Conservation (phyloP, 2,329 filamentous ascomycete species). For the Helicocarpus griseus region DNA sequence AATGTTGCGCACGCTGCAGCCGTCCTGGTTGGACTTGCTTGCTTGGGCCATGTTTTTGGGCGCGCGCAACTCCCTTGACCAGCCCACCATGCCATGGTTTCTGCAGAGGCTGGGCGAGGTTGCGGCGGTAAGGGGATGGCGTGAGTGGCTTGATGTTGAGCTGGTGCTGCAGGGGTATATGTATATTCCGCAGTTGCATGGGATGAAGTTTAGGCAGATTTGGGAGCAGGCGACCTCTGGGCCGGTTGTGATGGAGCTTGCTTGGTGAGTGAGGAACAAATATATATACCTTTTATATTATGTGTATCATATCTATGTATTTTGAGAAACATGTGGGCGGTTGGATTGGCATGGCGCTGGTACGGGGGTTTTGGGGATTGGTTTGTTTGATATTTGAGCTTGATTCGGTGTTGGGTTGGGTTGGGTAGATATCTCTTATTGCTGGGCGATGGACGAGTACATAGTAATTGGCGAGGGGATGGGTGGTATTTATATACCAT, state of each 20-base stretch:
- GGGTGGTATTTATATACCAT: no score
- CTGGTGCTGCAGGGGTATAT: conserved; percentile 20
- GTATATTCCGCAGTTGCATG: conserved; percentile 18
- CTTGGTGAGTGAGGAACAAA: not conserved
- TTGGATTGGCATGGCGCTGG: not conserved
- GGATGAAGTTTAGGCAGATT: conserved; percentile 18
- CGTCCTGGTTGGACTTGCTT: conserved; percentile 18
- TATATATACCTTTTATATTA: not conserved
- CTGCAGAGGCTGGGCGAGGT: conserved; percentile 19
- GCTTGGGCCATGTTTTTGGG: conserved; percentile 27
- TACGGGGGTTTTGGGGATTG: not conserved
- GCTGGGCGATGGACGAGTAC: no score
- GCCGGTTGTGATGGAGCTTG: conserved; percentile 5
- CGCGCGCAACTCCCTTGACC: conserved; percentile 22
- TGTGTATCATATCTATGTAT: conserved; percentile 15
- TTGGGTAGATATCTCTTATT: no score
- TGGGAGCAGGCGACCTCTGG: conserved; percentile 22
- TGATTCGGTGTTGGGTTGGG: not conserved
- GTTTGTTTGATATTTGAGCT: not conserved
- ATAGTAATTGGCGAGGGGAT: no score
- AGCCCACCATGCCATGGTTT: conserved; percentile 23
- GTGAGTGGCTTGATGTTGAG: conserved; percentile 21
- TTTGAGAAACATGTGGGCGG: not conserved
- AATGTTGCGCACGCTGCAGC: conserved; percentile 9
- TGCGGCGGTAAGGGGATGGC: conserved; percentile 21